Base-by-base conservation (phyloP, 2,329 filamentous ascomycete species). In the Microdochium paspali region DNA sequence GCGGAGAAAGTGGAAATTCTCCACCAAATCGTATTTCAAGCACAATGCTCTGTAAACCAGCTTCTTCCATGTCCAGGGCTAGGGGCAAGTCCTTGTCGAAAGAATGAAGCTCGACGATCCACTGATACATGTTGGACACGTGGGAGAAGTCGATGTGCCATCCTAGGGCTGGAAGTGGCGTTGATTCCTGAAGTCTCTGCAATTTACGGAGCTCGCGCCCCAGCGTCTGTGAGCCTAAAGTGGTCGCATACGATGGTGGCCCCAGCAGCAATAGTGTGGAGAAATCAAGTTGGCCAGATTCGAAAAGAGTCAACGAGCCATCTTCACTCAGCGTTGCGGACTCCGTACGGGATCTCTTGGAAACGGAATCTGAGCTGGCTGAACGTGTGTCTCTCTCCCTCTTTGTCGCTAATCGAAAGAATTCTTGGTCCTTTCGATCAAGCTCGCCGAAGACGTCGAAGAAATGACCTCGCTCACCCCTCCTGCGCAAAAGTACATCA, bases 91-190 rank as follows among this genome's bases (percentile, higher is more conserved):
- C 61, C 0, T 68, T 53, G 23, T 89, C 84, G 57, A 95, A 95
- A 40, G 84, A 87, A 62, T 95, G 90, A 1, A 96, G 70, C 62
- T 95, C 87, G 5, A 94, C 82, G 49, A 95, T 89, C 90, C 90
- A 95, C 58, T 94, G 89, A 58, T 93, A 95, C 51, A 90, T 73
- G 57, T 90, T 94, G 21, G 69, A 76, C 31, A 90, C 70, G 45
- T 79, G 76, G 5, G 70, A 66, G 44, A 75, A 72, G 57, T 94
- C 78, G 47, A 95, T 82, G 58, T 88, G 89, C 89, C 90, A 95
- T 15, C 90, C 90, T 0, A 94, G 74, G 50, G 85, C 77, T 50
- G 83, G 74, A 1, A 79, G 61, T 1, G 80, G 75, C 1, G 74
- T 79, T 10, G 61, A 68, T 1, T 76, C 63, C 60, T 95, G 90